Evolutionary conservation across 225 moss, liverwort and hornwort genomes (phyloP).

Genomic region (Rhytidiadelphus loreus): DNA sequence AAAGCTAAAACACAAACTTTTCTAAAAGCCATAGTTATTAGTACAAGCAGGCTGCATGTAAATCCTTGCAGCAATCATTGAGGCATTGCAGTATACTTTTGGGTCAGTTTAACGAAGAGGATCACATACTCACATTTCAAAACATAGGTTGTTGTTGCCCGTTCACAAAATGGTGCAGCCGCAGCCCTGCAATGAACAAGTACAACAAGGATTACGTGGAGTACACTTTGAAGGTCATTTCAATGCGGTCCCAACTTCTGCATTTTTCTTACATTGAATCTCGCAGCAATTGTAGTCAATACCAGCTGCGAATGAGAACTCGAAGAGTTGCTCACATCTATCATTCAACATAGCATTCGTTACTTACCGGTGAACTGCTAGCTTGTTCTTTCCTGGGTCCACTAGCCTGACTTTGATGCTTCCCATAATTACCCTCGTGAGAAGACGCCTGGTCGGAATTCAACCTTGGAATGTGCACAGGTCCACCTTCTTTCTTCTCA

Average conservation of each 20-base stretch:
- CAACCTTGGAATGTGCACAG: constrained; percentile 52
- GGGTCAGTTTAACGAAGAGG: neutral
- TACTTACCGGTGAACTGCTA: constrained; percentile 20
- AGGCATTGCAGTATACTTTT: neutral
- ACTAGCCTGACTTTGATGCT: constrained; percentile 5
- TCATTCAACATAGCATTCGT: neutral
- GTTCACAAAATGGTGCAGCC: constrained; percentile 42
- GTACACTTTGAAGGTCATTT: neutral
- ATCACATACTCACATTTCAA: constrained; percentile 9
- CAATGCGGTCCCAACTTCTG: neutral
- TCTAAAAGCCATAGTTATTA: neutral
- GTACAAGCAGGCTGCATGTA: neutral
- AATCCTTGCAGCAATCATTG: neutral
- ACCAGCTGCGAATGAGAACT: neutral
- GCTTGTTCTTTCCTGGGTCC: constrained; percentile 1
- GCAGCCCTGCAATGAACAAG: constrained; percentile 13
- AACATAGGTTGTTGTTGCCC: neutral
- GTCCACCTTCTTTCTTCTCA: constrained; percentile 57
- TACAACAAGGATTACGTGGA: neutral
- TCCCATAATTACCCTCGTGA: constrained; percentile 18
- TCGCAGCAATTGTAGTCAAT: neutral
- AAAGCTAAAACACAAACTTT: neutral
- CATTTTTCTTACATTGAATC: neutral
- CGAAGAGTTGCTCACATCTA: neutral
- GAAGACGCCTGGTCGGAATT: constrained; percentile 30